These are phyloP conservation scores for Stemphylium vesicarium DNA, from an alignment of 2,329 filamentous ascomycete genomes.

Conservation along the genomic window DNA sequence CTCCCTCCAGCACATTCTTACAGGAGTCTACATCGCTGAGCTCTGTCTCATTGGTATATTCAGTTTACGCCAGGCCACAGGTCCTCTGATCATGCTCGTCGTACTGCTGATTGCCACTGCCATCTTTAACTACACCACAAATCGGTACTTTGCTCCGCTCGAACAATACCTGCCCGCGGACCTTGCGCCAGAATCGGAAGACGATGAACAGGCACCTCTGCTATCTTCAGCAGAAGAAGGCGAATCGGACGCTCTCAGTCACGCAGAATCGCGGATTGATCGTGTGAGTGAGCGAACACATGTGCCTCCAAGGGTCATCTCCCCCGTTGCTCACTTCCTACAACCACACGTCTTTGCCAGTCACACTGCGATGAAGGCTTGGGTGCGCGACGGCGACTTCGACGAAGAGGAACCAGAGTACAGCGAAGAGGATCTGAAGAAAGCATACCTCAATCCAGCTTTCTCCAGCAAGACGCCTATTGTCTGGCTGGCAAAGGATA, in stretches of 20 bases:
- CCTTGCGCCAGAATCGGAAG: conserved; percentile 30
- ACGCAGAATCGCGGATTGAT: conserved; percentile 34
- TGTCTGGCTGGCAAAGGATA: conserved; percentile 45
- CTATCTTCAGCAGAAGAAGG: conserved; percentile 43
- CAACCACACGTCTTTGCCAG: conserved; percentile 46
- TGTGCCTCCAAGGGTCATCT: conserved; percentile 33
- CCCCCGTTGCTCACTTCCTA: conserved; percentile 43
- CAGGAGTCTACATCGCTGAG: conserved; percentile 82
- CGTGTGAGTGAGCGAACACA: conserved; percentile 32
- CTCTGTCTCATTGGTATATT: conserved; percentile 87
- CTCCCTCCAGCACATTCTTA: conserved; percentile 84
- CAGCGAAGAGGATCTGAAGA: conserved; percentile 41
- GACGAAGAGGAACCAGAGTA: conserved; percentile 43
- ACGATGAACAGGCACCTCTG: conserved; percentile 39
- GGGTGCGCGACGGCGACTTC: conserved; percentile 41
- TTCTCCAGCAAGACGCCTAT: conserved; percentile 42
- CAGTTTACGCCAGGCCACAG: conserved; percentile 49
- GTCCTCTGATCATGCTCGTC: conserved; percentile 41
- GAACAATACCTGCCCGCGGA: conserved; percentile 46
- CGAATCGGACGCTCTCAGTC: conserved; percentile 25
- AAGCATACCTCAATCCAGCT: conserved; percentile 45
- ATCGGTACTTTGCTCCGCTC: conserved; percentile 44
- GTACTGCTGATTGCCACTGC: conserved; percentile 42
- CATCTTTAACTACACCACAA: conserved; percentile 43
- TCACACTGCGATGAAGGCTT: conserved; percentile 42